Conservation (phyloP, 1,284 basidiomycete species). For the Boletus semigastroideus region DNA sequence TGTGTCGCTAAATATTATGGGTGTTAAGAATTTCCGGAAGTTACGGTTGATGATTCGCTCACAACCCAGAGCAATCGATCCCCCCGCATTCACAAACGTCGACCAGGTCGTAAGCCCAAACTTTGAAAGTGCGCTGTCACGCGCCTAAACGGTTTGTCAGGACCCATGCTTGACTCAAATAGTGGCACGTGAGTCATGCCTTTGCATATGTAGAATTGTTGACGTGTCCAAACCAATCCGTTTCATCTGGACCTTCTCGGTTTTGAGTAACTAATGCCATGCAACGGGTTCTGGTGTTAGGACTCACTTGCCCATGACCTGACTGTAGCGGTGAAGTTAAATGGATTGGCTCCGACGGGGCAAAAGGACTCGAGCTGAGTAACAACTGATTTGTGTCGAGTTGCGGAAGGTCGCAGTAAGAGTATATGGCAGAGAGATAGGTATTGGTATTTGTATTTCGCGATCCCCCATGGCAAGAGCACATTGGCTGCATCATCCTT, state of each 20-base stretch:
- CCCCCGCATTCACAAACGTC: constrained; percentile 60
- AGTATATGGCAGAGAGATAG: constrained; percentile 11
- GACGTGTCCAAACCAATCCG: constrained; percentile 67
- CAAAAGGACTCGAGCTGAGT: constrained; percentile 45
- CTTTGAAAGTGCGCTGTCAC: constrained; percentile 44
- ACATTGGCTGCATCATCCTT: constrained; percentile 45
- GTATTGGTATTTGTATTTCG: constrained; percentile 17
- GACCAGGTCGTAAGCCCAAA: constrained; percentile 53
- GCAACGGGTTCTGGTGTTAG: not conserved
- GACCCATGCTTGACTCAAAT: not conserved
- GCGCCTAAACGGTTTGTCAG: constrained; percentile 26
- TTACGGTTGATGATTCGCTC: not conserved
- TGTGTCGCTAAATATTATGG: constrained; percentile 51
- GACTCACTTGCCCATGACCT: constrained; percentile 58
- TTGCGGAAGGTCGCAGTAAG: constrained; percentile 38
- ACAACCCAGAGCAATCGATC: constrained; percentile 71
- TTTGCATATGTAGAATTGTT: constrained; percentile 76
- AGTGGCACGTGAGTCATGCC: constrained; percentile 34
- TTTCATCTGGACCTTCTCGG: constrained; percentile 60
- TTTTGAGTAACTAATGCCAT: constrained; percentile 1
- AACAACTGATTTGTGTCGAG: constrained; percentile 41
- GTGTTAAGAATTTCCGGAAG: not conserved
- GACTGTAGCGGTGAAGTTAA: constrained; percentile 42
- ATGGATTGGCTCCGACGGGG: constrained; percentile 56
- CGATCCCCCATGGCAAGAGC: constrained; percentile 44